Evolutionary conservation across 2,329 filamentous ascomycete genomes (phyloP).

Genomic region (Arthroderma uncinatum): DNA sequence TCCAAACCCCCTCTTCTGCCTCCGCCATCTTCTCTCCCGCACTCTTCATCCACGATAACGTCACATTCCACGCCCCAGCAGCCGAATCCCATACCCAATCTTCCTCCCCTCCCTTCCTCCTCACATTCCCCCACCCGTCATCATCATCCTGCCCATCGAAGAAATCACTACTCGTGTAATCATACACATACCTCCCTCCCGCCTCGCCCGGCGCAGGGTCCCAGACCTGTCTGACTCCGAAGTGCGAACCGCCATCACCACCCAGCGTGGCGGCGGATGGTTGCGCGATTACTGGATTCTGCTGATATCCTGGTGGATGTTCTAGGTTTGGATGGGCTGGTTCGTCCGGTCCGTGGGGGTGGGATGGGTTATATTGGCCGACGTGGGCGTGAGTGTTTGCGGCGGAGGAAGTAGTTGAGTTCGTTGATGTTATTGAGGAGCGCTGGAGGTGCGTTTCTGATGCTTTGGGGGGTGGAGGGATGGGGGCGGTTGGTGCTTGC

Average conservation of each 20-base stretch:
- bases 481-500: background rate
- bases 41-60: slow-evolving; percentile 19
- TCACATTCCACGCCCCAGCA: slow-evolving; percentile 21
- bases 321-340: slow-evolving; percentile 15
- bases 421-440: background rate
- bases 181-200: slow-evolving; percentile 14
- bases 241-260: background rate
- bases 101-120: slow-evolving; percentile 51
- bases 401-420: background rate
- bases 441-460: background rate
- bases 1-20: slow-evolving; percentile 40
- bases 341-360: background rate
- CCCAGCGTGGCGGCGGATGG: background rate
- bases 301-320: slow-evolving; percentile 24
- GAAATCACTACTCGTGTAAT: slow-evolving; percentile 1
- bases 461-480: slow-evolving; percentile 9
- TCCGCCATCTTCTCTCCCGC: slow-evolving; percentile 31
- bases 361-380: too few species aligned
- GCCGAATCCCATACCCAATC: slow-evolving; percentile 48
- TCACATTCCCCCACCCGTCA: slow-evolving; percentile 6
- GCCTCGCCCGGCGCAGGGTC: slow-evolving; percentile 12
- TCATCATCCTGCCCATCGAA: background rate
- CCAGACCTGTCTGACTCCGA: slow-evolving; percentile 11
- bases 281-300: slow-evolving; percentile 16
- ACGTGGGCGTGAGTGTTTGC: background rate